Evolutionary conservation across 139 green algal species (phyloP).

Genomic region (Tetraselmis chui): DNA sequence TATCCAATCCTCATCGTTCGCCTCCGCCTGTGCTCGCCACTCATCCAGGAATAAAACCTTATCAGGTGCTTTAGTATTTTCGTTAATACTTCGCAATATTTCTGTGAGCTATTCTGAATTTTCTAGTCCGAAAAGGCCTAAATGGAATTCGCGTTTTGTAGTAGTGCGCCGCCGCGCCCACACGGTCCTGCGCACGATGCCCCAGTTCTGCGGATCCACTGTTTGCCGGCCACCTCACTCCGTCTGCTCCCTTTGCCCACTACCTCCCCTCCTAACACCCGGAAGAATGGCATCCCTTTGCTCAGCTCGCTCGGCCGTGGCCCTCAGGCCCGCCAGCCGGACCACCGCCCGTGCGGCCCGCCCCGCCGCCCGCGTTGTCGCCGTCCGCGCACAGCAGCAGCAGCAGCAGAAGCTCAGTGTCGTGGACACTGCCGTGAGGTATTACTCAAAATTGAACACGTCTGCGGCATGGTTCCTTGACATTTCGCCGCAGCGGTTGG

Average conservation of each 20-base stretch:
- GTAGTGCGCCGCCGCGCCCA: not conserved
- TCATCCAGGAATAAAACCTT: not conserved
- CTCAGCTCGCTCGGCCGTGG: not conserved
- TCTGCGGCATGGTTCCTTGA: not conserved
- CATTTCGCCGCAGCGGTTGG: not conserved
- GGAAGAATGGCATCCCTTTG: not conserved
- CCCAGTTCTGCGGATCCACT: too few species aligned
- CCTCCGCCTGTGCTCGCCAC: too few species aligned
- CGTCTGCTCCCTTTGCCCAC: not conserved
- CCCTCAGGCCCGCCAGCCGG: not conserved
- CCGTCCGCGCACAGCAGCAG: not conserved
- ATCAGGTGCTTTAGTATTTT: not conserved
- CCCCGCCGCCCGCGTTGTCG: not conserved
- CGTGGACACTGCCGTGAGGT: not conserved
- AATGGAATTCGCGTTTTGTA: too few species aligned
- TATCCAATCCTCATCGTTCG: too few species aligned
- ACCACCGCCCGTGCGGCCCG: not conserved
- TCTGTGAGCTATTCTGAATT: not conserved
- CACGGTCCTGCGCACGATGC: not conserved
- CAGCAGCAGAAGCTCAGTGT: not conserved
- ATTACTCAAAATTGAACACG: not conserved
- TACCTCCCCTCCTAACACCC: not conserved
- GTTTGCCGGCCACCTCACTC: not conserved
- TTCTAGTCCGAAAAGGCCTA: not conserved
- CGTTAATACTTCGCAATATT: not conserved